Conservation (phyloP, 208 protist species). For the Acanthamoeba healyi region DNA sequence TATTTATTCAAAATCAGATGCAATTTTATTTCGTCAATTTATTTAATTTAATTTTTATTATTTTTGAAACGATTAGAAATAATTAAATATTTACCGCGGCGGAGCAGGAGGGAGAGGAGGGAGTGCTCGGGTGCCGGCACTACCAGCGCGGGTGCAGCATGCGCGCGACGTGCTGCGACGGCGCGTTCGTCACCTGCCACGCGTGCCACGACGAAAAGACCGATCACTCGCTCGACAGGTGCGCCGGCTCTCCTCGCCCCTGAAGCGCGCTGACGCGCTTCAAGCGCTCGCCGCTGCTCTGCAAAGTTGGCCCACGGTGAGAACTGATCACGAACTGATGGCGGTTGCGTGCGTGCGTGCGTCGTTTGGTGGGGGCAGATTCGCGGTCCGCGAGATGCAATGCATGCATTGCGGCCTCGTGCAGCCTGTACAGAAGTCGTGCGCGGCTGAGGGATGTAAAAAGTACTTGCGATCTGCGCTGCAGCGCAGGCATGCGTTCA, state of each 20-base stretch:
- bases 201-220: conserved; percentile 54
- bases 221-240: conserved; percentile 46
- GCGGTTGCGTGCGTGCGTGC: no score
- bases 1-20: not conserved
- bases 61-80: not conserved
- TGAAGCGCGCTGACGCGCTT: not conserved
- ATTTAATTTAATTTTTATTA: not conserved
- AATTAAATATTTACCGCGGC: no score
- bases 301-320: no score
- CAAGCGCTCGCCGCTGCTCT: not conserved
- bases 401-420: conserved; percentile 56
- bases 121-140: conserved; percentile 13
- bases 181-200: conserved; percentile 26
- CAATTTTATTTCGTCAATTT: not conserved
- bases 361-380: not conserved
- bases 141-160: conserved; percentile 25
- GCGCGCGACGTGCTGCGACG: conserved; percentile 4
- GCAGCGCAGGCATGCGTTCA: no score
- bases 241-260: no score
- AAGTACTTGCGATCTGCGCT: not conserved
- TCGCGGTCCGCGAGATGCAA: conserved; percentile 42
- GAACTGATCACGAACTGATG: not conserved
- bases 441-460: conserved; percentile 14
- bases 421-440: not conserved
- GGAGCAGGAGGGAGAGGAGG: not conserved